Evolutionary conservation across 2,329 filamentous ascomycete species (phyloP), one percentile per base, ranked within the genome.

Genomic region (Phyllachora maydis): DNA sequence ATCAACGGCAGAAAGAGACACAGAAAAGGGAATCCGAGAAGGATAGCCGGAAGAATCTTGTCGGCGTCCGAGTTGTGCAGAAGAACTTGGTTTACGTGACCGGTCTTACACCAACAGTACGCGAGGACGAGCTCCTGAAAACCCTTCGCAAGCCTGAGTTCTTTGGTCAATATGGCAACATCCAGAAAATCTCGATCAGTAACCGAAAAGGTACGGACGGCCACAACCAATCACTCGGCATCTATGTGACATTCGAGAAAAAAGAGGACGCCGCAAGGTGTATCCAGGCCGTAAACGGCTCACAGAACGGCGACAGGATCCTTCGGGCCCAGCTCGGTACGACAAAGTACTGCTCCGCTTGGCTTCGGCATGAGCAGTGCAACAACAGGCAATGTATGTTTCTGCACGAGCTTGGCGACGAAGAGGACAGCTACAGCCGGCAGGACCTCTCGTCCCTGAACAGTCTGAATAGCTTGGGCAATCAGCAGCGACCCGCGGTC

Each of bases 51-150:
- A 95, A 95, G 47, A 92, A 93, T 42, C 65, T 98, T 14, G 81
- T 91, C 25, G 88, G 88, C 27, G 78, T 98, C 23, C 70, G 88
- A 23, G 88, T 98, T 21, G 81, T 95, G 19, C 88, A 98, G 50
- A 95, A 95, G 56, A 98, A 98, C 43, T 66, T 98, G 21, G 88
- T 98, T 33, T 98, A 98, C 47, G 85, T 98, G 32, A 92, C 90
- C 17, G 88, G 88, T 23, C 59, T 98, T 14, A 90, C 78, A 31
- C 88, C 88, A 8, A 83, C 75, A 16, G 79, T 90, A 30, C 74
- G 79, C 32, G 88, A 98, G 49, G 83, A 95, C 43, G 79, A 85
- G 36, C 59, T 98, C 3, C 62, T 95, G 22, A 79, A 85, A 46
- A 93, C 83, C 0, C 56, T 98, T 22, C 72, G 90, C 27, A 83